These are phyloP conservation scores for Penicillium dipodomyicola DNA, from an alignment of 495 filamentous ascomycete genomes.

Conservation along the genomic window DNA sequence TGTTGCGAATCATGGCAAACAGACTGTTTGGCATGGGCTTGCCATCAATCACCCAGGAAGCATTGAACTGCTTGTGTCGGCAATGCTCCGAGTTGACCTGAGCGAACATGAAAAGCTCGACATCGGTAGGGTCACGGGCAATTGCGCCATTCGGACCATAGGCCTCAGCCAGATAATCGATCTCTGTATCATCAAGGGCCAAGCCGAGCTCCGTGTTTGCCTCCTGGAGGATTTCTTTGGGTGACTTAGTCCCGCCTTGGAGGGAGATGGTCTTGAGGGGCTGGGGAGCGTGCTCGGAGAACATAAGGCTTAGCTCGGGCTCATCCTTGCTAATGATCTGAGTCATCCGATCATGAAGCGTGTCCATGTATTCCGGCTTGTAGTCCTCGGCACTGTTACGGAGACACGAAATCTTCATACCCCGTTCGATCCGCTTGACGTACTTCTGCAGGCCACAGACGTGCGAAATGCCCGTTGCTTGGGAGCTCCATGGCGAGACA, in stretches of 20 bases:
- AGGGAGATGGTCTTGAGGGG: constrained; percentile 73
- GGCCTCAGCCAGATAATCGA: constrained; percentile 86
- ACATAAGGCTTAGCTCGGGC: constrained; percentile 72
- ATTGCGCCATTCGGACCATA: constrained; percentile 70
- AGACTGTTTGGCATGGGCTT: constrained; percentile 71
- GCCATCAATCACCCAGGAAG: constrained; percentile 95
- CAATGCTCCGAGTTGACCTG: constrained; percentile 73
- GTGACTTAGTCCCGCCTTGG: constrained; percentile 55
- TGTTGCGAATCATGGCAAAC: constrained; percentile 94
- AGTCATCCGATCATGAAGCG: constrained; percentile 91
- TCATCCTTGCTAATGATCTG: constrained; percentile 62
- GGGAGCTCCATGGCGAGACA: constrained; percentile 95
- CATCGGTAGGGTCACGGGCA: constrained; percentile 74
- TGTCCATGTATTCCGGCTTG: constrained; percentile 61
- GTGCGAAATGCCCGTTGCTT: constrained; percentile 88
- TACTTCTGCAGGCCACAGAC: constrained; percentile 77
- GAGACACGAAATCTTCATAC: constrained; percentile 65
- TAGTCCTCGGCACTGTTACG: constrained; percentile 33
- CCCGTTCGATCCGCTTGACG: constrained; percentile 84
- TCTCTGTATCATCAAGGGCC: constrained; percentile 82
- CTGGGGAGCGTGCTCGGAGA: constrained; percentile 68
- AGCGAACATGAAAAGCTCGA: constrained; percentile 98
- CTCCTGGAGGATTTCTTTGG: constrained; percentile 68
- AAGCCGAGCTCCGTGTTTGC: constrained; percentile 82
- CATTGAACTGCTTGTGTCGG: constrained; percentile 86